Evolutionary conservation across 805 yeast genomes (phyloP).

Genomic region (Saccharomycopsis capsularis): DNA sequence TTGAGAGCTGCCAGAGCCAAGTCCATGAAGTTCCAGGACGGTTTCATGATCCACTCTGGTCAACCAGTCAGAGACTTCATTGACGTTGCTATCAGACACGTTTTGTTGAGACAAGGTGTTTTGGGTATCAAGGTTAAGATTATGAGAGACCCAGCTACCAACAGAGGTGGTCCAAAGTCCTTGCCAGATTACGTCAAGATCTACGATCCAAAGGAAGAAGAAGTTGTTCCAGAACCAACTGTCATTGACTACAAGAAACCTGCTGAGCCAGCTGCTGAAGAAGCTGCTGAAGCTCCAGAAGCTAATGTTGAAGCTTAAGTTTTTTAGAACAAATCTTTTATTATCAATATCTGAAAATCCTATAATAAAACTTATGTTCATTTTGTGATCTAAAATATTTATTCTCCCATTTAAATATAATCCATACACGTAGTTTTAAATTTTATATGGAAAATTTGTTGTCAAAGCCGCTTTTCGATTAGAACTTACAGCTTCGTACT

Average conservation of each 20-base stretch:
- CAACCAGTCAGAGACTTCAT: slow-evolving; percentile 99
- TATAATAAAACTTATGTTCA: too few relatives aligned
- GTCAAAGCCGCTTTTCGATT: too few relatives aligned
- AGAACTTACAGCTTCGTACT: too few relatives aligned
- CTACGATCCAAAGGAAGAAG: slow-evolving; percentile 93
- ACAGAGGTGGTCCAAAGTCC: slow-evolving; percentile 80
- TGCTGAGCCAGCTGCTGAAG: slow-evolving; percentile 33
- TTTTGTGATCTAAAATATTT: too few relatives aligned
- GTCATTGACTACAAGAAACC: slow-evolving; percentile 64
- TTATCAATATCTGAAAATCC: too few relatives aligned
- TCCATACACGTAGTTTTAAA: too few relatives aligned
- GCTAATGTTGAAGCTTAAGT: slow-evolving; percentile 20
- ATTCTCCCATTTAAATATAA: too few relatives aligned
- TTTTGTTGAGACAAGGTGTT: slow-evolving; percentile 99
- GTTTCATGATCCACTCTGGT: slow-evolving; percentile 99
- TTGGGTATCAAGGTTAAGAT: slow-evolving; percentile 99
- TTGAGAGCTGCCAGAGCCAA: slow-evolving; percentile 99
- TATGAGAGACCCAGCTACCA: slow-evolving; percentile 95
- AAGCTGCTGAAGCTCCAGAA: slow-evolving; percentile 21
- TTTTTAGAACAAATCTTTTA: not conserved
- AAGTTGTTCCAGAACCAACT: slow-evolving; percentile 67
- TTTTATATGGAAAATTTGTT: too few relatives aligned
- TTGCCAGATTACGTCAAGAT: slow-evolving; percentile 94
- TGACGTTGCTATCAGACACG: slow-evolving; percentile 99
- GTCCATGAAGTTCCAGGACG: slow-evolving; percentile 99